phyloP scores from a whole-genome alignment of 768 basidiomycete species.

The Hypholoma sublateritium region DNA sequence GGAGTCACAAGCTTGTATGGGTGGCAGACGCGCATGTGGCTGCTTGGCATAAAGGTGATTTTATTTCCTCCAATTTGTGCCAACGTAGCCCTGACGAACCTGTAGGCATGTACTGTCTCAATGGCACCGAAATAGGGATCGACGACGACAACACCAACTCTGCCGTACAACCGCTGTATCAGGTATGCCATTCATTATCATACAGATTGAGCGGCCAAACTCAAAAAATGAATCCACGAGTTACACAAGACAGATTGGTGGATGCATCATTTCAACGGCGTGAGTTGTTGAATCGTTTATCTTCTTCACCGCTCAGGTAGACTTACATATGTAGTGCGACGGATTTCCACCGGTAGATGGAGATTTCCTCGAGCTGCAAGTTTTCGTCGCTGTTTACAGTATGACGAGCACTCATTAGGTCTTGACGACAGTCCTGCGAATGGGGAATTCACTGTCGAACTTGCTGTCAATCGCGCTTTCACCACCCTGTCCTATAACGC shows the following conservation, averaged over 20 bases:
- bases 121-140: slow-evolving; percentile 28
- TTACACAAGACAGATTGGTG: slow-evolving; percentile 24
- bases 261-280: slow-evolving; percentile 40
- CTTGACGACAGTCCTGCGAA: slow-evolving; percentile 34
- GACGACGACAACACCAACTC: slow-evolving; percentile 30
- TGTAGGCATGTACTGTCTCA: slow-evolving; percentile 31
- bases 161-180: slow-evolving; percentile 33
- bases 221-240: neutral
- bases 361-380: slow-evolving; percentile 43
- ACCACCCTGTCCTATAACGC: slow-evolving; percentile 39
- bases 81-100: slow-evolving; percentile 15
- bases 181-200: slow-evolving; percentile 16
- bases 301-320: neutral
- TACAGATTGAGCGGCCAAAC: neutral
- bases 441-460: slow-evolving; percentile 41
- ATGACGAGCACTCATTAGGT: neutral
- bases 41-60: slow-evolving; percentile 5
- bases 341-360: slow-evolving; percentile 43
- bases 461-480: slow-evolving; percentile 40
- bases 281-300: slow-evolving; percentile 13
- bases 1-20: neutral
- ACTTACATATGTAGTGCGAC: slow-evolving; percentile 33
- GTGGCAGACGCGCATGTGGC: neutral
- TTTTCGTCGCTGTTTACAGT: neutral
- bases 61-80: neutral